Percentiles rank a stretch among this genome's conserved stretches.
phyloP scores from a whole-genome alignment of 176 grass and related monocot species.

The Ensete glaucum region DNA sequence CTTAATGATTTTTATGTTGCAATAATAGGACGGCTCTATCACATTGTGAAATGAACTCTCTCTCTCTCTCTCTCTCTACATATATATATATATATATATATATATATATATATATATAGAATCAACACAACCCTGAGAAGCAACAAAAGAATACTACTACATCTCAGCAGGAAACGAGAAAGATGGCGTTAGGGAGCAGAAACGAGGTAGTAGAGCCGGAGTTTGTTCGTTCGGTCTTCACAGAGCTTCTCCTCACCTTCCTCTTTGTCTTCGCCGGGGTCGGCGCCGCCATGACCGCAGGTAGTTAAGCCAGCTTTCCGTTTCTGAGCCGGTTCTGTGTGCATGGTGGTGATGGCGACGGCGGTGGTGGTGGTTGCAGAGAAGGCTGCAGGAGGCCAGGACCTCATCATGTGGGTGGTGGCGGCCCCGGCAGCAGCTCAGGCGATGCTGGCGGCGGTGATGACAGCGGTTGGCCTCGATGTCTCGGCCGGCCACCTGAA shows the following conservation, averaged over 20 bases:
- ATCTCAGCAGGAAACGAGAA: slow-evolving; percentile 28
- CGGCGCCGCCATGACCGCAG: slow-evolving; percentile 53
- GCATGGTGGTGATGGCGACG: neutral
- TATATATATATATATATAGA: no score
- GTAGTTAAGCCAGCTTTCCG: slow-evolving; percentile 1
- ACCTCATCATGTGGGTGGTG: slow-evolving; percentile 49
- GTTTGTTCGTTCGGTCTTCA: slow-evolving; percentile 47
- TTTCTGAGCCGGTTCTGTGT: neutral
- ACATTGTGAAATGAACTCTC: no score
- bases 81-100: no score
- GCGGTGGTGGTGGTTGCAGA: slow-evolving; percentile 13
- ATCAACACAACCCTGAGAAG: no score
- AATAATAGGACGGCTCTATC: no score
- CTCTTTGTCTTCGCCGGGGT: slow-evolving; percentile 86
- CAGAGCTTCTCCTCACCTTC: slow-evolving; percentile 80
- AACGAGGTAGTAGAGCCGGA: slow-evolving; percentile 36
- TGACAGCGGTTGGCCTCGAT: slow-evolving; percentile 58
- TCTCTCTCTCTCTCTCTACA: no score
- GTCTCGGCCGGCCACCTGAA: slow-evolving; percentile 75
- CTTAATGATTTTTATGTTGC: no score
- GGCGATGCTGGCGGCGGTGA: slow-evolving; percentile 45
- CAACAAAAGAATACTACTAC: no score
- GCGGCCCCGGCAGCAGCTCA: slow-evolving; percentile 52
- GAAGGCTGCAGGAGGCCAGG: slow-evolving; percentile 32
- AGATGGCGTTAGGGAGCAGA: slow-evolving; percentile 45